Percentiles rank a stretch among this genome's conserved stretches.
phyloP scores from a whole-genome alignment of 129 eudicot genomes.

The Smallanthus sonchifolius region DNA sequence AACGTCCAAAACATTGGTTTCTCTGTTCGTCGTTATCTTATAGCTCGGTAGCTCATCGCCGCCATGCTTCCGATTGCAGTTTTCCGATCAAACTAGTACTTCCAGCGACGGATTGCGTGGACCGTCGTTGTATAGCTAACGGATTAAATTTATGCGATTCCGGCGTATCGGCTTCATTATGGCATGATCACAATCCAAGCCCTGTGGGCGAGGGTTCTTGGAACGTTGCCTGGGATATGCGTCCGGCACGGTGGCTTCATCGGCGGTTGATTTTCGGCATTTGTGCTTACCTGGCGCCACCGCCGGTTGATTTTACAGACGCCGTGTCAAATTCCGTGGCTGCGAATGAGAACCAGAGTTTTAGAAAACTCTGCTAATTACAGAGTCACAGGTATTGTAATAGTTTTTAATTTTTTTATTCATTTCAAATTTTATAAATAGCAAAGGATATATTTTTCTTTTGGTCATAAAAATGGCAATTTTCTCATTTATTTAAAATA shows the following conservation, averaged over 20 bases:
- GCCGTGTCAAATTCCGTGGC: background rate
- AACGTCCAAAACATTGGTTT: constrained; percentile 55
- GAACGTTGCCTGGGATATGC: constrained; percentile 81
- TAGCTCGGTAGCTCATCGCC: constrained; percentile 25
- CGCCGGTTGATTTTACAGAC: constrained; percentile 6
- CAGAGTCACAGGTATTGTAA: constrained; percentile 40
- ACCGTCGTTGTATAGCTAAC: constrained; percentile 12
- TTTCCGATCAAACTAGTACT: constrained; percentile 19
- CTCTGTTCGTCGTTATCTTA: constrained; percentile 21
- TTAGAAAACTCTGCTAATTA: constrained; percentile 24
- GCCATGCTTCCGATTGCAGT: constrained; percentile 12
- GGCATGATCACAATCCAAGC: constrained; percentile 31
- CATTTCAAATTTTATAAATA: too few relatives aligned
- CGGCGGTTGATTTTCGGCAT: constrained; percentile 63
- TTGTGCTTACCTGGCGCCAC: constrained; percentile 35
- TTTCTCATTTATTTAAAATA: too few relatives aligned
- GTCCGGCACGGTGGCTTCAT: constrained; percentile 79
- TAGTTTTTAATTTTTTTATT: too few relatives aligned
- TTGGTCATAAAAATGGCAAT: too few relatives aligned
- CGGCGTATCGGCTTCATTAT: constrained; percentile 39
- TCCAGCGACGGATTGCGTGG: background rate
- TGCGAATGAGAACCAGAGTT: background rate
- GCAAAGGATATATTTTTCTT: too few relatives aligned
- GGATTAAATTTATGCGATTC: background rate
- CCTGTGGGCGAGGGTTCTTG: constrained; percentile 75